Conservation (phyloP, 345 rosid species). For the Noccaea caerulescens region DNA sequence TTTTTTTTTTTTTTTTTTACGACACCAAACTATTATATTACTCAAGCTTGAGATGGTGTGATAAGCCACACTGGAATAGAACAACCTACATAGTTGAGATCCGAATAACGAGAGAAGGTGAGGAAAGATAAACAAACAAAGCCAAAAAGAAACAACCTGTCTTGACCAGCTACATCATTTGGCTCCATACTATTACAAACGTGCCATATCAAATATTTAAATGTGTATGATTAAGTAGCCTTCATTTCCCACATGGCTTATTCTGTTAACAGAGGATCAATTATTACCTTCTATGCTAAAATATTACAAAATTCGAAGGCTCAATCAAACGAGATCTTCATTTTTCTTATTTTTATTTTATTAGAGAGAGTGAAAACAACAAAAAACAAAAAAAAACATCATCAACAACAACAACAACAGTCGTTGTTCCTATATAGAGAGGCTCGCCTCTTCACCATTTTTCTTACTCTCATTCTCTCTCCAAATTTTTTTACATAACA, state of each 20-base stretch:
- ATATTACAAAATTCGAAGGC: background rate
- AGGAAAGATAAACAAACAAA: constrained; percentile 13
- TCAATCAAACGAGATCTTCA: background rate
- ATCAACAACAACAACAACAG: background rate
- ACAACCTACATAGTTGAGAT: no score
- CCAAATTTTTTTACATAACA: background rate
- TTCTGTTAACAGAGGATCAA: constrained; percentile 10
- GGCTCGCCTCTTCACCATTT: constrained; percentile 22
- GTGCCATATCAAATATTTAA: constrained; percentile 2
- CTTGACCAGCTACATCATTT: constrained; percentile 36
- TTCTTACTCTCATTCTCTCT: constrained; percentile 3
- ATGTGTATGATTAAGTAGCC: constrained; percentile 7
- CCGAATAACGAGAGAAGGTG: constrained; percentile 6
- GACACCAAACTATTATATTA: no score
- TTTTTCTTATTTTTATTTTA: background rate
- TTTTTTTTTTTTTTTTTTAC: no score
- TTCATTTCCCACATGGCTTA: constrained; percentile 29
- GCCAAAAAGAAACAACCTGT: constrained; percentile 23
- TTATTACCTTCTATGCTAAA: constrained; percentile 5
- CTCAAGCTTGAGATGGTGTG: no score
- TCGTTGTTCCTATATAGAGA: constrained; percentile 24
- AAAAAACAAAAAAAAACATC: background rate
- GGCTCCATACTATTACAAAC: constrained; percentile 8
- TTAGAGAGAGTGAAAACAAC: background rate
- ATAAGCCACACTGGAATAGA: no score